A percentile compares a stretch with the other conserved stretches of the same genome.
phyloP scores from a whole-genome alignment of 106 monocot genomes.

The Dendrobium officinale region DNA sequence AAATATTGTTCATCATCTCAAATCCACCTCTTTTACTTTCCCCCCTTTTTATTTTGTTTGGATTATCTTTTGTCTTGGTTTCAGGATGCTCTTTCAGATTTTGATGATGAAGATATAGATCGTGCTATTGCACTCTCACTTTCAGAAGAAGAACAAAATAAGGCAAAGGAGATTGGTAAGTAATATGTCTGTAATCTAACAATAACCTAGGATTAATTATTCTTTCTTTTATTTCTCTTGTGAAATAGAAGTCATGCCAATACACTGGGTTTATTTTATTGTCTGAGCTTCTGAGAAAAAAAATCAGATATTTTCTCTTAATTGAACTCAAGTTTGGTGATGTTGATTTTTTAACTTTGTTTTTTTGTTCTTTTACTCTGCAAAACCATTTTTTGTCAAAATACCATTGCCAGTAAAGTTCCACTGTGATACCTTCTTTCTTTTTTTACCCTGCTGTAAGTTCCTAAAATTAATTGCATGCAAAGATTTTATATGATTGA shows the following conservation, averaged over 20 bases:
- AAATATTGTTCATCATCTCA: too few species aligned
- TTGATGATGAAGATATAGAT: conserved; percentile 58
- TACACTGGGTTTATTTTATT: background rate
- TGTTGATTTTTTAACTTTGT: background rate
- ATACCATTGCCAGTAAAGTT: too few species aligned
- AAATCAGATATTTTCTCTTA: background rate
- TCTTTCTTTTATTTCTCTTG: background rate
- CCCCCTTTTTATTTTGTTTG: background rate
- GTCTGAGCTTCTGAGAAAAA: background rate
- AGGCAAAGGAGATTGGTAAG: conserved; percentile 44
- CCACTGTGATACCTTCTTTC: too few species aligned
- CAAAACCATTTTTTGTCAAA: background rate
- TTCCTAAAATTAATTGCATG: too few species aligned
- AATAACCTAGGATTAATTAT: background rate
- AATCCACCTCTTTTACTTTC: background rate
- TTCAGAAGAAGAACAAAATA: conserved; percentile 64
- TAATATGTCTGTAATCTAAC: conserved; percentile 1
- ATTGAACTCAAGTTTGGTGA: background rate
- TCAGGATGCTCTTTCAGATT: conserved; percentile 29
- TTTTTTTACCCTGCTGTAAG: too few species aligned
- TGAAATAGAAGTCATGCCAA: background rate
- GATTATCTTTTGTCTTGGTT: background rate
- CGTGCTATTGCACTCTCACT: conserved; percentile 67
- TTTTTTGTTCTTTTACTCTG: background rate
- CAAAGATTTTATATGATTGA: too few species aligned